Conservation (phyloP, 2,329 filamentous ascomycete genomes). For the Bipolaris gigantea region DNA sequence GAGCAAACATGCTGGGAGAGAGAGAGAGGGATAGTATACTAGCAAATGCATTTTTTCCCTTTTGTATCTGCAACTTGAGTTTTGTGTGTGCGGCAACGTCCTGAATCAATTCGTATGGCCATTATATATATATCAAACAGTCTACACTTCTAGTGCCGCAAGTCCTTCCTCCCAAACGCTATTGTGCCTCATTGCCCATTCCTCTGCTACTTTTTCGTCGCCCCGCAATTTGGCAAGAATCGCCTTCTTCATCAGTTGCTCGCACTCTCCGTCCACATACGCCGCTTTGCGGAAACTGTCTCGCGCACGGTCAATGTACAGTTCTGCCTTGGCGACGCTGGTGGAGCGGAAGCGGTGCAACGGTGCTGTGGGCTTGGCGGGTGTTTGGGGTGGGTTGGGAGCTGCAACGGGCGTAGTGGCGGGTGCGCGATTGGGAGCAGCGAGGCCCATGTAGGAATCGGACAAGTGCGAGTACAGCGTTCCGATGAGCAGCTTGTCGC, state of each 20-base stretch:
- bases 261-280: slow-evolving; percentile 70
- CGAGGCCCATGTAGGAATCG: slow-evolving; percentile 78
- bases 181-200: slow-evolving; percentile 44
- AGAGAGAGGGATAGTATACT: slow-evolving; percentile 25
- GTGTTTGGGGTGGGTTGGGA: neutral
- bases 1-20: slow-evolving; percentile 22
- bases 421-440: slow-evolving; percentile 52
- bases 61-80: slow-evolving; percentile 27
- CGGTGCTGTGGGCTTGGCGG: neutral
- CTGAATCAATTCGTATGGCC: no score
- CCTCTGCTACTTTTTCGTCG: slow-evolving; percentile 40
- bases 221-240: slow-evolving; percentile 70
- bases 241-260: slow-evolving; percentile 81
- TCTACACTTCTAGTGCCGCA: neutral
- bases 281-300: slow-evolving; percentile 64
- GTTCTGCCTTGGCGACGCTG: slow-evolving; percentile 36
- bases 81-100: neutral
- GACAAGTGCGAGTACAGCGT: slow-evolving; percentile 70
- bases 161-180: slow-evolving; percentile 37
- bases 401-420: neutral
- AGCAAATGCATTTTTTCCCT: slow-evolving; percentile 35
- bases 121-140: no score
- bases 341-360: slow-evolving; percentile 21
- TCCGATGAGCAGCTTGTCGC: slow-evolving; percentile 64
- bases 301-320: slow-evolving; percentile 42